Evolutionary conservation across 202 grass and related monocot species (phyloP), one percentile per base, ranked within the genome.

Genomic region (Zizania palustris): DNA sequence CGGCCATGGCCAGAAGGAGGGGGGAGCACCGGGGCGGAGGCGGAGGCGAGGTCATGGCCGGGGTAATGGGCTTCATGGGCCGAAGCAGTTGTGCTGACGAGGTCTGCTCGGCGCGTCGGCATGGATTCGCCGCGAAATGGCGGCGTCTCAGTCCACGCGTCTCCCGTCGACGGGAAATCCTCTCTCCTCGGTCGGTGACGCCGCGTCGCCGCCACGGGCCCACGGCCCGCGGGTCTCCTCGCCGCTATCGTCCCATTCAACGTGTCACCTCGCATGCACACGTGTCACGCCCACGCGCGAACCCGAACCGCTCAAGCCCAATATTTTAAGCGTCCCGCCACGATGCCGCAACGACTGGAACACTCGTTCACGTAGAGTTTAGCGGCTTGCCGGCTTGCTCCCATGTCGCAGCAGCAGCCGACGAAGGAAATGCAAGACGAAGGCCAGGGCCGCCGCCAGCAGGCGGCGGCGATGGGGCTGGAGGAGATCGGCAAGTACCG

Each of bases 401-500:
- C 73, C 72, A 90, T 90, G 91, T 82, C 91, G 7, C n/a, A 90
- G 20, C 41, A 84, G 40, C 36, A 49, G n/a, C 51, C 51, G 34
- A 86, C 73, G 65, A 88, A 60, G 73, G 73, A 38, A 9, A 74
- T 67, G 74, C 22, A 83, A 61, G 74, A 93, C 40, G 56, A 80
- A 82, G 62, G n/a, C n/a, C 15, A 75, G 16, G 44, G 78, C 22
- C 43, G n/a, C n/a, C n/a, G n/a, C n/a, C n/a, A n/a, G n/a, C n/a
- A 51, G 67, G 37, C 4, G 22, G 46, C 35, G 36, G 20, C 3
- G 63, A 42, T 14, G 73, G 75, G 71, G 14, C 85, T 77, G 36
- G 85, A 90, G 51, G 91, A 94, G 89, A 97, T 92, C 43, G 87
- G 74, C 3, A 82, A 62, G 80, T 90, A 80, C 77, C 95, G 91